Evolutionary conservation across 495 filamentous ascomycete genomes (phyloP), one percentile per base, ranked within the genome.

Genomic region (Penicillium diatomitis): DNA sequence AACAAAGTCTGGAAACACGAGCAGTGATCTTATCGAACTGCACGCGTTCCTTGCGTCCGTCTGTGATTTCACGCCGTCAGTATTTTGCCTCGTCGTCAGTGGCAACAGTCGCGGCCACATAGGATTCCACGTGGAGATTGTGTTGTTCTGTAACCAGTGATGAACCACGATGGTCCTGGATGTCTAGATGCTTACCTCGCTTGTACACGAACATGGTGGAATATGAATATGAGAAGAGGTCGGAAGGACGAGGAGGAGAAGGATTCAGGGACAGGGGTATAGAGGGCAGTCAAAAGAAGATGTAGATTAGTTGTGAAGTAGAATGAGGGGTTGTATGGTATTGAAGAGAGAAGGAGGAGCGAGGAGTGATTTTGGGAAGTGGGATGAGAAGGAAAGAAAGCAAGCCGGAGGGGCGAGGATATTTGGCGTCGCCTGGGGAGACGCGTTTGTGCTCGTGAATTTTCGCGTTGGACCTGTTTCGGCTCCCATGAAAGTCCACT

Each of bases 11-110:
- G 30, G 92, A 98, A 38, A 98, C 92, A 69, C 92, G 89, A 54
- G 92, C 92, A 51, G 92, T 97, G 79, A 98, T 98, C 74, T 98
- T 98, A 76, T 98, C 92, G 76, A 98, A 98, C 68, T 98, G 92
- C 48, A 98, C 92, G 68, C 92, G 92, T 81, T 98, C 92, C 77
- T 97, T 96, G 76, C 92, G 91, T 71, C 92, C 92, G 78, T 98
- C 91, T 97, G 53, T 45, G 44, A 41, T 50, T 53, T 31, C 46
- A 46, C 51, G 48, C 41, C 27, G 60, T 68, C 36, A 71, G 54
- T 56, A 54, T 32, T 46, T 20, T 10, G 6, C 27, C 32, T n/a
- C 35, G 44, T 47, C 44, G 11, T 38, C 5, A 47, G 63, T 70
- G 66, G 62, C 56, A 59, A 70, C 44, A 34, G 38, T 10, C 32